Conservation (phyloP, 2,329 filamentous ascomycete species). For the Samsoniella hepiali region DNA sequence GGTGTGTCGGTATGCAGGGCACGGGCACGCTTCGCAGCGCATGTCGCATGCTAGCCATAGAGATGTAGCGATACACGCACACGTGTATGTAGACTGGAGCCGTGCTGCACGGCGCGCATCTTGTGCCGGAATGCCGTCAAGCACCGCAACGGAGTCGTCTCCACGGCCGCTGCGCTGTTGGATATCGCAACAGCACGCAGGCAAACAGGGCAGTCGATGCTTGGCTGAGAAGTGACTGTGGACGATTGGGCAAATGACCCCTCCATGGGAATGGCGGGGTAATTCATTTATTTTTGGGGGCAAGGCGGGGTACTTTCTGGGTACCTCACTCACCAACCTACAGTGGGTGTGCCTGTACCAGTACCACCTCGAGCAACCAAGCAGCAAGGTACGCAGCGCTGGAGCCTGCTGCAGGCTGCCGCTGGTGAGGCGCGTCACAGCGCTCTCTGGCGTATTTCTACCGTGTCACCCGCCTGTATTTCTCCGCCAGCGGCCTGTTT, state of each 20-base stretch:
- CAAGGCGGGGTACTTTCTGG: background rate
- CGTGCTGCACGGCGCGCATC: background rate
- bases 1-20: background rate
- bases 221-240: background rate
- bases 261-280: conserved; percentile 15
- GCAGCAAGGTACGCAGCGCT: background rate
- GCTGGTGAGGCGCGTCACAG: no score
- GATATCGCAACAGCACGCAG: background rate
- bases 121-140: background rate
- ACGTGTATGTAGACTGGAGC: background rate
- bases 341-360: no score
- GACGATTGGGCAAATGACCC: background rate
- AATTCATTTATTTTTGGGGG: background rate
- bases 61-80: background rate
- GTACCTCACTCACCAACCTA: no score
- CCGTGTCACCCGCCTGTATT: no score
- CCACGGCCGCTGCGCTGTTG: background rate
- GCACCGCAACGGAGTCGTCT: background rate
- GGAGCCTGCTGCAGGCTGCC: background rate
- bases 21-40: background rate
- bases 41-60: background rate
- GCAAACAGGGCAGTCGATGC: background rate
- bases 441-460: no score
- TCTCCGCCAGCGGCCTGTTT: no score
- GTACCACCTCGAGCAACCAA: no score